Base-by-base conservation (phyloP, 2,329 filamentous ascomycete genomes). In the Cytospora piceae region DNA sequence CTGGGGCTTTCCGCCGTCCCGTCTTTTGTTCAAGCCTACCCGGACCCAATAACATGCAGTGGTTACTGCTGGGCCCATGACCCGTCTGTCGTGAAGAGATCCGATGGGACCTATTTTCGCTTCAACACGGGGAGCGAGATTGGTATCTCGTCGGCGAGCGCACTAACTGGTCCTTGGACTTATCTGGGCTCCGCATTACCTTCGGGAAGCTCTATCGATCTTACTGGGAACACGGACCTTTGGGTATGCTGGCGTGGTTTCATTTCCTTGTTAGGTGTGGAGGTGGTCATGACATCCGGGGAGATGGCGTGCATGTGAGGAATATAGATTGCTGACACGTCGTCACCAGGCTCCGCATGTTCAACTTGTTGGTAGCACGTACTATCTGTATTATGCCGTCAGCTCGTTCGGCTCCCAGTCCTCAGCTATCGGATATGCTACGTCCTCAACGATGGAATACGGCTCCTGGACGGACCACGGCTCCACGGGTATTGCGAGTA, bases 351-450 rank as follows among this genome's bases (percentile, higher is more conserved):
- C 89, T 2, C 89, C 89, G 0, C 88, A 91, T 69, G 83, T 88
- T 17, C 74, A 78, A 22, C 76, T 83, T 20, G 79, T 90, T n/a
- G 83, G 83, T 68, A 78, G 76, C 62, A 78, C 79, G 0, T 90
- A 90, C 77, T 83, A 89, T 70, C 82, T 91, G n/a, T 90, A 88
- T 81, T 90, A 90, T 75, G 80, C 84, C 1, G 86, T 90, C n/a
- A 87, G 83, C 42, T 78, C 82, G 0, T 89, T 88, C 68, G 87
- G 87, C 0, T 82, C 80, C 0, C 86, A 89, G 68, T 76, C 81
- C 73, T 87, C 84, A 0, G 85, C 85, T 39, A 90, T 91, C 68
- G 88, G 89, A 22, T 76, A 81, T 14, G 81, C 81, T 4, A 80
- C 72, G 24, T 77, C 75, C 0, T 55, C 68, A 2, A 70, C 61